phyloP scores from a whole-genome alignment of 441 rosid genomes.

The Euphorbia corollata region DNA sequence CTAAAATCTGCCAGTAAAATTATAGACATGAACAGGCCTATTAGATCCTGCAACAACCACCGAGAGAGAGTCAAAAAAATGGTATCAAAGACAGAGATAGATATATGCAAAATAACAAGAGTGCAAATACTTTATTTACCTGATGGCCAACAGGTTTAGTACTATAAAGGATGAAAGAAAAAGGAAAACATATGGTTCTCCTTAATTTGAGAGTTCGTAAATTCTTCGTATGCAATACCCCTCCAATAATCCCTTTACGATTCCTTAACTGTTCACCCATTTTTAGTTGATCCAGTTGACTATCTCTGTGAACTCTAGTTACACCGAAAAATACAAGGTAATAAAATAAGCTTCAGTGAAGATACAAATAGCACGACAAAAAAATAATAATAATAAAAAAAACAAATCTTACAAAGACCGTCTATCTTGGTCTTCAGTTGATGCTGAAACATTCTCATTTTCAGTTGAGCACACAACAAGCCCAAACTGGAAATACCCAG shows the following conservation, averaged over 20 bases:
- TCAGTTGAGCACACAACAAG: constrained; percentile 42
- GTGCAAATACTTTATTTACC: constrained; percentile 34
- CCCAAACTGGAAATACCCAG: constrained; percentile 73
- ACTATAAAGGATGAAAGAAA: constrained; percentile 56
- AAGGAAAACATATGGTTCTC: constrained; percentile 43
- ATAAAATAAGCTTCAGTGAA: constrained; percentile 9
- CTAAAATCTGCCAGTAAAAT: constrained; percentile 72
- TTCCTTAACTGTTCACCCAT: constrained; percentile 31
- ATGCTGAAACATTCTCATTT: constrained; percentile 25
- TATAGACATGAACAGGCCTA: constrained; percentile 71
- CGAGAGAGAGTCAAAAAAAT: not conserved
- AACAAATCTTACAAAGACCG: constrained; percentile 38
- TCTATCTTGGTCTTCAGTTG: constrained; percentile 29
- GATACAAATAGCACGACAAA: not conserved
- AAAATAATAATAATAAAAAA: constrained; percentile 1
- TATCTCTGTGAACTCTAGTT: constrained; percentile 25
- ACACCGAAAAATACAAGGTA: constrained; percentile 27
- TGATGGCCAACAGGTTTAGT: constrained; percentile 87
- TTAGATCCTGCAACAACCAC: constrained; percentile 60
- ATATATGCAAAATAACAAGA: not conserved
- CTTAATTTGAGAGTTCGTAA: constrained; percentile 51
- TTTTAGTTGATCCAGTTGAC: constrained; percentile 23
- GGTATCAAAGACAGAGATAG: constrained; percentile 7
- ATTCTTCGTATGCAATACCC: constrained; percentile 53
- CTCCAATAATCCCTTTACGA: constrained; percentile 43